Percentiles rank a stretch among this genome's conserved stretches.
Evolutionary conservation across 345 rosid genomes (phyloP).

Genomic region (Acer campestre): DNA sequence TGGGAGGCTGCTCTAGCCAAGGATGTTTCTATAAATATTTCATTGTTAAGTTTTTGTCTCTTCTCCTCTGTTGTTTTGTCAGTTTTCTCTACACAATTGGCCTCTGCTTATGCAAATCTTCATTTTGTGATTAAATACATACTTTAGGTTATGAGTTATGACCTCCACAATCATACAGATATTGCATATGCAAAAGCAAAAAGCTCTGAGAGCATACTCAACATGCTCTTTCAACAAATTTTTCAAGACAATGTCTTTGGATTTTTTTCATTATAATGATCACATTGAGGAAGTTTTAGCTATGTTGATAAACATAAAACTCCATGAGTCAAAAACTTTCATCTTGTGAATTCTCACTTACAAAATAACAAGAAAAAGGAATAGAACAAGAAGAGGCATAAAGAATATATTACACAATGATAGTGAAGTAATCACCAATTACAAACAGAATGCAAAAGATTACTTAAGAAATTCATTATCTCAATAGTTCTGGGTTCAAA

Average conservation of each 20-base stretch:
- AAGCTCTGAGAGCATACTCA: not conserved
- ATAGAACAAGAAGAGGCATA: too few species aligned
- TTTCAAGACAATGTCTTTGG: not conserved
- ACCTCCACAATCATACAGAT: too few species aligned
- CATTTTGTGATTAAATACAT: not conserved
- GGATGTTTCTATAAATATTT: too few species aligned
- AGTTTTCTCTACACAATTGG: too few species aligned
- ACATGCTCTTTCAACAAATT: not conserved
- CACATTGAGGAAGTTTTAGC: not conserved
- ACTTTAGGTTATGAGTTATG: too few species aligned
- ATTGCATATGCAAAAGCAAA: not conserved
- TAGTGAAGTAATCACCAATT: not conserved
- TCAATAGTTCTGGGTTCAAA: too few species aligned
- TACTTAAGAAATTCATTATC: not conserved
- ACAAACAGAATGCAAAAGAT: not conserved
- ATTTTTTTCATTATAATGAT: not conserved
- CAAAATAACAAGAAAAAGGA: not conserved
- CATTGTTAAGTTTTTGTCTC: too few species aligned
- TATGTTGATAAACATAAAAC: not conserved
- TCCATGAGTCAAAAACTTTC: not conserved
- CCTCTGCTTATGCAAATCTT: constrained; percentile 1
- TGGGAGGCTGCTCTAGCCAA: too few species aligned
- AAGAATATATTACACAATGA: not conserved
- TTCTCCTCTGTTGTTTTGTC: too few species aligned
- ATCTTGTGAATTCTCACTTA: not conserved